Conservation (phyloP, 2,329 filamentous ascomycete genomes). For the Fonsecaea pedrosoi region DNA sequence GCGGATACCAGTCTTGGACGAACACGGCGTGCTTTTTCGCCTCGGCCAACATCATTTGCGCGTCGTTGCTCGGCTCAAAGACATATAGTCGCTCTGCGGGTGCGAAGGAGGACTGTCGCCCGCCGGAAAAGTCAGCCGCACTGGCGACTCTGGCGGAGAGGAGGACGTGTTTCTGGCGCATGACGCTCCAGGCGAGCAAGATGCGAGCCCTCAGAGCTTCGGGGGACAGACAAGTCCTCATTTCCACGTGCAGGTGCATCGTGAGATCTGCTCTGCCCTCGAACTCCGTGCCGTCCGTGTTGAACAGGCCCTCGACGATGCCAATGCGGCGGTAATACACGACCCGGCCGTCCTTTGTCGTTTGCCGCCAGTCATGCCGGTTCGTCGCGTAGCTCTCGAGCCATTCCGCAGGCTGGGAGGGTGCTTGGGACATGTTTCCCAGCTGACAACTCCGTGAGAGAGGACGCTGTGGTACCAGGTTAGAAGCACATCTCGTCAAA, state of each 20-base stretch:
- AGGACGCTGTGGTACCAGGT: background rate
- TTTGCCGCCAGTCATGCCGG: conserved; percentile 27
- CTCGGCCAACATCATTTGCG: conserved; percentile 21
- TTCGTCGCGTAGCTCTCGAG: conserved; percentile 29
- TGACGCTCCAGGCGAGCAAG: conserved; percentile 30
- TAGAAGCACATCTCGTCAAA: background rate
- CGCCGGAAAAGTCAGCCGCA: conserved; percentile 4
- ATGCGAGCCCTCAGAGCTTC: conserved; percentile 29
- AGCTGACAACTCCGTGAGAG: background rate
- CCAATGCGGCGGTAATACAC: conserved; percentile 31
- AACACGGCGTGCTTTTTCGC: conserved; percentile 25
- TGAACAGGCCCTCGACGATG: conserved; percentile 37
- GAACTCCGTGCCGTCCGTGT: conserved; percentile 35
- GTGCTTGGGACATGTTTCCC: background rate
- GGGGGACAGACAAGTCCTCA: conserved; percentile 21
- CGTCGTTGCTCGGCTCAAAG: conserved; percentile 19
- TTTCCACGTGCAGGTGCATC: conserved; percentile 30
- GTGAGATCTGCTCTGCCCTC: conserved; percentile 38
- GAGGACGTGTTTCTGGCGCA: conserved; percentile 36
- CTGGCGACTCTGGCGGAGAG: conserved; percentile 27
- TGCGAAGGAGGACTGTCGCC: background rate
- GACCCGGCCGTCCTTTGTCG: background rate
- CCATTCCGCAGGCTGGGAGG: conserved; percentile 12
- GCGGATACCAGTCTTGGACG: conserved; percentile 30
- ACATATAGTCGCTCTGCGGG: conserved; percentile 34